These are phyloP conservation scores for Lagenaria siceraria DNA, from an alignment of 306 rosid genomes.

Conservation along the genomic window DNA sequence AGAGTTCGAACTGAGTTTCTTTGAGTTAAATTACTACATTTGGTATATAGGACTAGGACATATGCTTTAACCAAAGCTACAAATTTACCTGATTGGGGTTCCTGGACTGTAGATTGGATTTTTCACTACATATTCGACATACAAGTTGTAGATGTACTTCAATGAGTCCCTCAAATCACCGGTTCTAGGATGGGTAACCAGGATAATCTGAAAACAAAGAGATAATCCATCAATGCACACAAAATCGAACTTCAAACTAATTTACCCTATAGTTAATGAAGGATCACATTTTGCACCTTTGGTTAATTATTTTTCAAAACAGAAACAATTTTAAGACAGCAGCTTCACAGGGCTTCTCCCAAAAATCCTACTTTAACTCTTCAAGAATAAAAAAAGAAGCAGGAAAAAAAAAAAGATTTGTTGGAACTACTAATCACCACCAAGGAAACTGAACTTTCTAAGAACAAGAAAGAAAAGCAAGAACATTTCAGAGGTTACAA, in stretches of 20 bases:
- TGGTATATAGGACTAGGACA: not conserved
- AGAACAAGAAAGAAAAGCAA: not conserved
- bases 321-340: not conserved
- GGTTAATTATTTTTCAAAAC: not conserved
- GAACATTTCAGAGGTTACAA: not conserved
- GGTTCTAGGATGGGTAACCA: conserved; percentile 89
- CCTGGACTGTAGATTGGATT: conserved; percentile 83
- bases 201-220: conserved; percentile 44
- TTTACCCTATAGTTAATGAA: not conserved
- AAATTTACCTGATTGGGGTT: conserved; percentile 55
- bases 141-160: conserved; percentile 83
- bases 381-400: not conserved
- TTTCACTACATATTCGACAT: conserved; percentile 88
- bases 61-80: not conserved
- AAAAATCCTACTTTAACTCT: not conserved
- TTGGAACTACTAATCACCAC: too few relatives aligned
- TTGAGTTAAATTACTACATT: too few relatives aligned
- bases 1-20: not conserved
- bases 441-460: not conserved
- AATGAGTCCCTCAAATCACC: conserved; percentile 78
- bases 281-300: not conserved
- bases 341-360: not conserved
- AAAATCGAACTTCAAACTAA: not conserved
- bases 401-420: not conserved
- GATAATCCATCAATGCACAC: not conserved